Percentiles rank a stretch among this genome's conserved stretches.
Evolutionary conservation across 495 filamentous ascomycete species (phyloP).

Genomic region (Neurospora sp.): DNA sequence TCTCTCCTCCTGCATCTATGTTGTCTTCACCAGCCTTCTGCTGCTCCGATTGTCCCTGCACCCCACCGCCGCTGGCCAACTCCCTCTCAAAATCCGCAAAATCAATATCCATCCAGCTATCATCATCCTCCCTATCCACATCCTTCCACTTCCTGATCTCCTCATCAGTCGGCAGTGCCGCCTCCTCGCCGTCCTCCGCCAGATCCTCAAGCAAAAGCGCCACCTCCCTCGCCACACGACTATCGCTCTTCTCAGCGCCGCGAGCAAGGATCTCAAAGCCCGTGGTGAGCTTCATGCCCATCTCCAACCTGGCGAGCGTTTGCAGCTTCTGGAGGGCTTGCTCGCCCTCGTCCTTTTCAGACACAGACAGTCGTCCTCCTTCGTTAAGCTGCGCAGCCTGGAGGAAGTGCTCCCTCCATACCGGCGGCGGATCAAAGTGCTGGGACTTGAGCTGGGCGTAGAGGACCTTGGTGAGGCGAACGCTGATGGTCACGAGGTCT

Average conservation of each 20-base stretch:
- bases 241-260: constrained; percentile 54
- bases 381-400: constrained; percentile 6
- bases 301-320: constrained; percentile 43
- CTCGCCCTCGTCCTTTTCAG: not conserved
- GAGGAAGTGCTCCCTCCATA: constrained; percentile 41
- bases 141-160: constrained; percentile 64
- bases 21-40: not conserved
- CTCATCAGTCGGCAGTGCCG: constrained; percentile 55
- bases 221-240: constrained; percentile 58
- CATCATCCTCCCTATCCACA: constrained; percentile 57
- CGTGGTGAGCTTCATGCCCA: constrained; percentile 82
- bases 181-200: constrained; percentile 38
- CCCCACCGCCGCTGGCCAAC: constrained; percentile 34
- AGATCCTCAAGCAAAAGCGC: constrained; percentile 65
- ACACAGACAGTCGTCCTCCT: not conserved
- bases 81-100: constrained; percentile 82
- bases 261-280: constrained; percentile 83
- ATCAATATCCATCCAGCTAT: constrained; percentile 88
- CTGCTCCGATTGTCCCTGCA: not conserved
- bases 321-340: constrained; percentile 20
- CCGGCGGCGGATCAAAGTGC: constrained; percentile 58
- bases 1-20: not conserved
- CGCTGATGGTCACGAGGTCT: constrained; percentile 69
- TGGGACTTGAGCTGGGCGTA: constrained; percentile 91
- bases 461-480: constrained; percentile 75